Evolutionary conservation across 176 grass and related monocot genomes (phyloP).

Genomic region (Paspalum vaginatum): DNA sequence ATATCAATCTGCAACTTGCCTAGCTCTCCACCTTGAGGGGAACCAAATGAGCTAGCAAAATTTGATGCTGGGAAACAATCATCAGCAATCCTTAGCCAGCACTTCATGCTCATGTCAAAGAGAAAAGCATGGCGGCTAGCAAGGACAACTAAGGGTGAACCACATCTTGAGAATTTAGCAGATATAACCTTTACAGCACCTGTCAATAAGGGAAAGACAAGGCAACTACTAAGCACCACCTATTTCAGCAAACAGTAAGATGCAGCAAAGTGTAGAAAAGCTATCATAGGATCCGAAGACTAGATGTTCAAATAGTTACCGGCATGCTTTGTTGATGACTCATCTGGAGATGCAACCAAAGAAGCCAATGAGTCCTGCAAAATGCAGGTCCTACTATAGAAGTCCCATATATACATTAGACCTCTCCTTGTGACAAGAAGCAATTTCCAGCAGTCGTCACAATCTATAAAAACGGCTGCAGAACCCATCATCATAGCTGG

Average conservation of each 20-base stretch:
- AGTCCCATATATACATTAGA: constrained; percentile 82
- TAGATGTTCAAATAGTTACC: constrained; percentile 53
- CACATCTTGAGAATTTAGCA: constrained; percentile 87
- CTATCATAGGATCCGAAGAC: not conserved
- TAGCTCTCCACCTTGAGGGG: constrained; percentile 74
- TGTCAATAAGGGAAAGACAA: constrained; percentile 46
- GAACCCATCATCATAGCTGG: constrained; percentile 92
- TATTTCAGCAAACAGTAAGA: constrained; percentile 24
- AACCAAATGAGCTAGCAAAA: constrained; percentile 73
- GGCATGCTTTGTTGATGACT: constrained; percentile 59
- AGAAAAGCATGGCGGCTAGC: constrained; percentile 80
- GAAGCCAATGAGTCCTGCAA: constrained; percentile 81
- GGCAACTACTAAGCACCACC: constrained; percentile 12
- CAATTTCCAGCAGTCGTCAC: constrained; percentile 80
- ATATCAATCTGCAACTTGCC: constrained; percentile 81
- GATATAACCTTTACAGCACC: constrained; percentile 89
- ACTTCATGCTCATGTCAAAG: constrained; percentile 80
- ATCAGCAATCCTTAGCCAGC: constrained; percentile 95
- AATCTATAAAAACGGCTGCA: constrained; percentile 85
- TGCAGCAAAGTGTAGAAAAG: constrained; percentile 14
- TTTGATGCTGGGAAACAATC: constrained; percentile 88
- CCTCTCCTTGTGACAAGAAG: constrained; percentile 89
- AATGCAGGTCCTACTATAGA: constrained; percentile 72
- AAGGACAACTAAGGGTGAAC: constrained; percentile 84
- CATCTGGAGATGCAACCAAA: constrained; percentile 61